A percentile compares a stretch with the other conserved stretches of the same genome.
Conservation (phyloP, 805 yeast genomes). For the Kodamaea nitidulidarum region DNA sequence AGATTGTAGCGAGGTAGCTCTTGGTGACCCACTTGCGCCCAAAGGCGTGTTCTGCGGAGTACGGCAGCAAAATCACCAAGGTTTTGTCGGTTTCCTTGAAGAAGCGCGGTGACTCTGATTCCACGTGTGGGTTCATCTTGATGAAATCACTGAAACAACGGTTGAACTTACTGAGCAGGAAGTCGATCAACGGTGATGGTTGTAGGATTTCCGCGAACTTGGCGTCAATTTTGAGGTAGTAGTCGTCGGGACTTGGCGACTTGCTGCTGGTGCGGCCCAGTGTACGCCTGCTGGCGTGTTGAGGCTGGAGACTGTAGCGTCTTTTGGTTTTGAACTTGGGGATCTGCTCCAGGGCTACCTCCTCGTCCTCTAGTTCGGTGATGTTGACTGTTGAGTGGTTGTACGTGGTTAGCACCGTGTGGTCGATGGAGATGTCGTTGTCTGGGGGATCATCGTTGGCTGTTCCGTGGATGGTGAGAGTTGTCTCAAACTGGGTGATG, state of each 20-base stretch:
- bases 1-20: slow-evolving; percentile 60
- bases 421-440: slow-evolving; percentile 40
- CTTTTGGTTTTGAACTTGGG: slow-evolving; percentile 34
- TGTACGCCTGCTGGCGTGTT: slow-evolving; percentile 7
- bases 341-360: slow-evolving; percentile 31
- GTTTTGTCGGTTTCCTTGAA: slow-evolving; percentile 42
- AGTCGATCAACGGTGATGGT: slow-evolving; percentile 36
- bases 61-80: slow-evolving; percentile 62
- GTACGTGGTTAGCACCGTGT: slow-evolving; percentile 26
- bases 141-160: slow-evolving; percentile 42
- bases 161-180: slow-evolving; percentile 33
- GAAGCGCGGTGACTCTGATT: slow-evolving; percentile 37
- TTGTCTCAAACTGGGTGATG: slow-evolving; percentile 42
- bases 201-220: slow-evolving; percentile 27
- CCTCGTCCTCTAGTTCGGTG: slow-evolving; percentile 34
- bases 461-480: slow-evolving; percentile 38
- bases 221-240: slow-evolving; percentile 11
- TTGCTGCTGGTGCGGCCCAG: slow-evolving; percentile 1
- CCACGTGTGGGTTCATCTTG: slow-evolving; percentile 39
- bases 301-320: slow-evolving; percentile 27
- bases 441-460: slow-evolving; percentile 21
- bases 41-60: slow-evolving; percentile 66
- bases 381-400: slow-evolving; percentile 33
- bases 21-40: slow-evolving; percentile 75
- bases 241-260: slow-evolving; percentile 10